Base-by-base conservation (phyloP, 2,329 filamentous ascomycete genomes). In the Aureobasidium vineae region DNA sequence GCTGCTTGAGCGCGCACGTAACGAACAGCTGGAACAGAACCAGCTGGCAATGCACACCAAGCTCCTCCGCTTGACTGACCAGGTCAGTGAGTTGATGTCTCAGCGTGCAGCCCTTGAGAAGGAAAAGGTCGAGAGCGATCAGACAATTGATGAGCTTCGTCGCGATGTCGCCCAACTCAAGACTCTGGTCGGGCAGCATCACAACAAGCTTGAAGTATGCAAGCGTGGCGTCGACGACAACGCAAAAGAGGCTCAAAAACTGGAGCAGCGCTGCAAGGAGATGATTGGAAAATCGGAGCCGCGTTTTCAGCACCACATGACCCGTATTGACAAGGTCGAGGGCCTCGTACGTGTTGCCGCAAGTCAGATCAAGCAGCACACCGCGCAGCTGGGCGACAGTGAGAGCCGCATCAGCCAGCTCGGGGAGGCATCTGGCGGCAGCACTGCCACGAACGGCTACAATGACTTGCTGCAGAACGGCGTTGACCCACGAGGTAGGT, bases 51-150 rank as follows among this genome's bases (percentile, higher is more conserved):
- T 64, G 61, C 36, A 43, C 23, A 26, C 7, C 2, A 64, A 54
- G n/a, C 33, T 64, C 5, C 19, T 64, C 3, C 61, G 40, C 7
- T 38, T 64, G 26, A 13, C 23, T 1, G 61, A 53, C 8, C 61
- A 54, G 23, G 61, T 64, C 11, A n/a, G 5, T 8, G 36, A 54
- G 13, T 38, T 64, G 36, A 8, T 64, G 45, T 11, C 4, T 19
- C 61, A 64, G 6, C 61, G 61, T 49, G 40, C 36, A 21, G 49
- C 47, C 4, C 15, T 33, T 15, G 61, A 64, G 31, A 8, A 64
- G 26, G 52, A 64, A 8, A 50, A 64, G 26, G 49, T 26, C 13
- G 38, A 64, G 26, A 36, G 31, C 26, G 61, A 43, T 10, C 19
- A 45, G 23, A 23, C 36, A 5, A 45, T 54, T 28, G 19, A 33